phyloP scores from a whole-genome alignment of 2,329 filamentous ascomycete genomes.

The Aspergillus ochraceoroseus region DNA sequence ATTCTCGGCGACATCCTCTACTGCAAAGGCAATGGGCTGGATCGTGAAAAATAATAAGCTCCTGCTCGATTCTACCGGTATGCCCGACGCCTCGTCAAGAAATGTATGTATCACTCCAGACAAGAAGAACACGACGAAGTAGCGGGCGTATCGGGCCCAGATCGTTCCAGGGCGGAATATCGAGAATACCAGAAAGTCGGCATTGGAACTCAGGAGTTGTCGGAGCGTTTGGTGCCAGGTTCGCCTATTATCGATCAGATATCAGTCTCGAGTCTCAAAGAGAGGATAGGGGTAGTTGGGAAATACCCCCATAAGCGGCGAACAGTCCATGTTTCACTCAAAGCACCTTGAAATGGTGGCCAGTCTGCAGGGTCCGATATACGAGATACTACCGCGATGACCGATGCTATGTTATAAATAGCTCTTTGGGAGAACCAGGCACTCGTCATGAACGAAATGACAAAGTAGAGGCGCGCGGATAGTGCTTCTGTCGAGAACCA shows the following conservation, averaged over 20 bases:
- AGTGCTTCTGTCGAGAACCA: background rate
- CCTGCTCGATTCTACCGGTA: background rate
- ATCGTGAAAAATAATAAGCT: background rate
- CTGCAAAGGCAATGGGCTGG: background rate
- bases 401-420: background rate
- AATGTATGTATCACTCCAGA: conserved; percentile 2
- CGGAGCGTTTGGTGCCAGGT: conserved; percentile 4
- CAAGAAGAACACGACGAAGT: background rate
- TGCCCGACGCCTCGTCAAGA: background rate
- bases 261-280: too few species aligned
- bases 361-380: background rate
- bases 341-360: background rate
- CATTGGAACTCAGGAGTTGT: background rate
- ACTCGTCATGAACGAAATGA: background rate
- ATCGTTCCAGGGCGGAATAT: background rate
- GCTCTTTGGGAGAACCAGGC: background rate
- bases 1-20: background rate
- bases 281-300: background rate
- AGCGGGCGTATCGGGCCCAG: background rate
- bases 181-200: background rate
- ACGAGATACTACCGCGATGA: background rate
- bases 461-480: background rate
- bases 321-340: background rate
- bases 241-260: too few species aligned
- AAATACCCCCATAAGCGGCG: conserved; percentile 4